Conservation (phyloP, 164 flowering plant species). For the Nymphaea thermarum region DNA sequence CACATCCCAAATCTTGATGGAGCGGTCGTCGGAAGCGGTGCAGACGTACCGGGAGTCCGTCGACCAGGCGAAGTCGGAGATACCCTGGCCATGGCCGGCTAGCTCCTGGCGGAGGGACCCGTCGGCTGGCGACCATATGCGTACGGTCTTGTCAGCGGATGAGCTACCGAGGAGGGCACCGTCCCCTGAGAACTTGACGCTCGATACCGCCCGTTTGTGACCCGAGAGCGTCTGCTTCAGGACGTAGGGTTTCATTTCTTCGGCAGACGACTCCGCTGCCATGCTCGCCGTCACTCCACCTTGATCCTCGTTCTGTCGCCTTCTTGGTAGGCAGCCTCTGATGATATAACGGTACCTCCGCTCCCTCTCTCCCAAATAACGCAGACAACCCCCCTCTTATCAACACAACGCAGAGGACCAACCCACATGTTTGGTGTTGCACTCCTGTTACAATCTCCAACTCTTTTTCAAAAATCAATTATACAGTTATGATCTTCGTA, state of each 20-base stretch:
- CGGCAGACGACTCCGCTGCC: conserved; percentile 19
- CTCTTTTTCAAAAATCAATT: too few relatives aligned
- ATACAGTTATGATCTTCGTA: too few relatives aligned
- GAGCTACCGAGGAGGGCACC: conserved; percentile 68
- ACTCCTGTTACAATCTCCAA: too few relatives aligned
- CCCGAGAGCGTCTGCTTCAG: conserved; percentile 59
- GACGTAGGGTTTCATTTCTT: conserved; percentile 29
- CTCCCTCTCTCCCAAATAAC: too few relatives aligned
- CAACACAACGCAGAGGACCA: too few relatives aligned
- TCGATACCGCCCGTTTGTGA: conserved; percentile 72
- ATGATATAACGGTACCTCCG: too few relatives aligned
- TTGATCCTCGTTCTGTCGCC: too few relatives aligned
- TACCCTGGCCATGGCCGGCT: conserved; percentile 61
- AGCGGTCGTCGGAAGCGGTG: conserved; percentile 89
- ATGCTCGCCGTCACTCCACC: neutral
- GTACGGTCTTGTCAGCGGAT: conserved; percentile 84
- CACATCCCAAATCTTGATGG: conserved; percentile 74
- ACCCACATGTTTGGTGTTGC: too few relatives aligned
- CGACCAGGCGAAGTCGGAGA: conserved; percentile 90
- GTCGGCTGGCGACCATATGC: conserved; percentile 30
- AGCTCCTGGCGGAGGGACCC: conserved; percentile 32
- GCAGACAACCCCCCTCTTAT: too few relatives aligned
- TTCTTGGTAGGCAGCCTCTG: too few relatives aligned
- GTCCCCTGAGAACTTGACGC: conserved; percentile 83
- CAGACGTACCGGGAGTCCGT: conserved; percentile 62